Conservation (phyloP, 2,329 filamentous ascomycete species). For the Calonectria pteridis region DNA sequence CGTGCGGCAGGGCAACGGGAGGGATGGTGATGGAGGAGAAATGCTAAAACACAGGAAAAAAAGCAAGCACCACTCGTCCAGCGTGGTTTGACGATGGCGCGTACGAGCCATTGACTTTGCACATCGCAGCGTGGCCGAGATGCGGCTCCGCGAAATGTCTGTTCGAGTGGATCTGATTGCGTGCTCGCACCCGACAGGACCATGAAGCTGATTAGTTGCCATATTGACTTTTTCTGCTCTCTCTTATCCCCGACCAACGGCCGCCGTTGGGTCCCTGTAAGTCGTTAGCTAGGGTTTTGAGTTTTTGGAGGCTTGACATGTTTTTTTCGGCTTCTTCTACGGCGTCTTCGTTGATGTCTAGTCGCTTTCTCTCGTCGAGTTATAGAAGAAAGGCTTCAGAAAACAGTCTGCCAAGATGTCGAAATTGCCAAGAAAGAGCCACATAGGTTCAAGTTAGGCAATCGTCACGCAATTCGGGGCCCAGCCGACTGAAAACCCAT, state of each 20-base stretch:
- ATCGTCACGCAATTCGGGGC: neutral
- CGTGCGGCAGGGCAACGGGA: neutral
- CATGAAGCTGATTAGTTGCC: conserved; percentile 1
- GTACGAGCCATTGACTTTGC: neutral
- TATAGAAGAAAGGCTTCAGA: neutral
- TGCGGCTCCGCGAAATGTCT: conserved; percentile 31
- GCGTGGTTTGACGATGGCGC: neutral
- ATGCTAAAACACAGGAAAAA: neutral
- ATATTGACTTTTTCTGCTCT: neutral
- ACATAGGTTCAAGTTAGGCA: neutral
- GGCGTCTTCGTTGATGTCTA: neutral
- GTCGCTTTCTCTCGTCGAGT: neutral
- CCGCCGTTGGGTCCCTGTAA: neutral
- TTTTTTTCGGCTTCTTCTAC: neutral
- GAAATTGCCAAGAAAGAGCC: neutral
- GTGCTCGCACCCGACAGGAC: conserved; percentile 33
- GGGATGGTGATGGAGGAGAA: neutral
- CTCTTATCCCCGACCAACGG: neutral
- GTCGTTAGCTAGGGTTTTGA: neutral
- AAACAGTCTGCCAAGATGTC: neutral
- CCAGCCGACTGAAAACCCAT: conserved; percentile 31
- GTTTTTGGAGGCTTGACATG: neutral
- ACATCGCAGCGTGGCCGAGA: neutral
- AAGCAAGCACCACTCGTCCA: conserved; percentile 6
- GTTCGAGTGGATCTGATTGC: conserved; percentile 42